Evolutionary conservation across 2,329 filamentous ascomycete genomes (phyloP).

Genomic region (Xylaria sp.): DNA sequence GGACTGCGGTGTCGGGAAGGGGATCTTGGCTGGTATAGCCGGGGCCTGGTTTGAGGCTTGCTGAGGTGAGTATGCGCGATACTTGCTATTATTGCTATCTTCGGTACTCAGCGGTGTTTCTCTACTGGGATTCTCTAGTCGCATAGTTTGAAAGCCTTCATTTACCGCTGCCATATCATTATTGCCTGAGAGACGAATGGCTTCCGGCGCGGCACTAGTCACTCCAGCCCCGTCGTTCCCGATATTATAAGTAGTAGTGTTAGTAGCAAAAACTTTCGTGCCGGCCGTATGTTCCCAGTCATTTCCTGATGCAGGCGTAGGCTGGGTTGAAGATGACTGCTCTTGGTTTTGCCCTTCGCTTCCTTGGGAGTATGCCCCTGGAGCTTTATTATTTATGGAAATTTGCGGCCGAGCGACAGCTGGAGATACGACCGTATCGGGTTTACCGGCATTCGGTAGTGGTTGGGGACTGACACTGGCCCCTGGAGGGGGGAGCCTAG

Average conservation of each 20-base stretch:
- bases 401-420: not conserved
- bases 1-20: not conserved
- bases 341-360: not conserved
- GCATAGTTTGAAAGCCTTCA: slow-evolving; percentile 9
- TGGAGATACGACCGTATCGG: not conserved
- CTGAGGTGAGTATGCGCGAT: not conserved
- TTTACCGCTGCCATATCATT: slow-evolving; percentile 1
- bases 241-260: not conserved
- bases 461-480: not conserved
- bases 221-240: not conserved
- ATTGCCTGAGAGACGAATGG: not conserved
- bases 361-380: not conserved
- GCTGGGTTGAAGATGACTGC: not conserved
- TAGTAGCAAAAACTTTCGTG: not conserved
- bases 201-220: not conserved
- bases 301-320: not conserved
- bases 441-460: not conserved
- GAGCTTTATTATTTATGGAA: not conserved
- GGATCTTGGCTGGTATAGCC: not conserved
- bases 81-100: not conserved
- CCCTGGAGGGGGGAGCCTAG: not conserved
- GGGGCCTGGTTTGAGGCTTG: not conserved
- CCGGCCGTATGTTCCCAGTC: not conserved
- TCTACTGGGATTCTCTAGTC: not conserved
- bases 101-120: not conserved